Conservation (phyloP, 352 stramenopile species). For the Discostella stelligera region DNA sequence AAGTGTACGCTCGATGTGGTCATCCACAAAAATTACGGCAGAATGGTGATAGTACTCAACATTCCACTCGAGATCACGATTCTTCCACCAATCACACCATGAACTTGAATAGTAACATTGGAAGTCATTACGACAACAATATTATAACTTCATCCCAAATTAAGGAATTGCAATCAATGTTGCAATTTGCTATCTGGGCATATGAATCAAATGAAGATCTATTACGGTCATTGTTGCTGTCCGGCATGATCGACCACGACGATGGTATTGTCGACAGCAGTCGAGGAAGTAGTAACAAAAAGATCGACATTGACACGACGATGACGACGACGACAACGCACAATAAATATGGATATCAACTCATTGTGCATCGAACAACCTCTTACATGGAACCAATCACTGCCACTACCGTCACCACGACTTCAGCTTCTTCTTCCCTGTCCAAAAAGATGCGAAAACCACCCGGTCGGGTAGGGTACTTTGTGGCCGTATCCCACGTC, state of each 20-base stretch:
- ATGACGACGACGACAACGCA: no score
- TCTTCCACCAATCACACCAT: no score
- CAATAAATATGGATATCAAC: constrained; percentile 21
- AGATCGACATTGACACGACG: neutral
- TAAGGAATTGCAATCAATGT: constrained; percentile 27
- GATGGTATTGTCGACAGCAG: neutral
- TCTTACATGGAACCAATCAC: constrained; percentile 26
- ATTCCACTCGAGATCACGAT: neutral
- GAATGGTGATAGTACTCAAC: constrained; percentile 26
- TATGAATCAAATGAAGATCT: constrained; percentile 44
- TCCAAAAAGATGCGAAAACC: constrained; percentile 38
- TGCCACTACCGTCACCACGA: neutral
- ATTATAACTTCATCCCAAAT: constrained; percentile 42
- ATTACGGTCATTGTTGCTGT: constrained; percentile 28
- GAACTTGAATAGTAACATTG: no score
- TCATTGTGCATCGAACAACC: constrained; percentile 49
- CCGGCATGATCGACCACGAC: neutral
- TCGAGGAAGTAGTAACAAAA: neutral
- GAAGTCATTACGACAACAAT: neutral
- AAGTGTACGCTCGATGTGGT: constrained; percentile 29
- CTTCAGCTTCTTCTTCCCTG: no score
- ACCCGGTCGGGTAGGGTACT: constrained; percentile 62
- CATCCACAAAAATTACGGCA: neutral
- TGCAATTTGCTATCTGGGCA: constrained; percentile 40
- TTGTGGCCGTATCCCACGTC: constrained; percentile 52